Conservation (phyloP, 2,329 filamentous ascomycete species). For the Onygena corvina region DNA sequence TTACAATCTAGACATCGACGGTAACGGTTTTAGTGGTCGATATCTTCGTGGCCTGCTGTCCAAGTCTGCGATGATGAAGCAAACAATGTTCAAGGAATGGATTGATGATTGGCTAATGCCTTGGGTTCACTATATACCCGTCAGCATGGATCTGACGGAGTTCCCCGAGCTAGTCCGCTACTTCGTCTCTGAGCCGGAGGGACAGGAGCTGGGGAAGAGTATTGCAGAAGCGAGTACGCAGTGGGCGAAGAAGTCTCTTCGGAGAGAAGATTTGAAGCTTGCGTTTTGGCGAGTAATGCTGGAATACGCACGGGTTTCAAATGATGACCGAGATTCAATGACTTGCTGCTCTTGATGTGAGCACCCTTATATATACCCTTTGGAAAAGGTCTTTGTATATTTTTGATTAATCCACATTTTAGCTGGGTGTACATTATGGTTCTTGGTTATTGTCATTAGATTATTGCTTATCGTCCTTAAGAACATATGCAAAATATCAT, state of each 20-base stretch:
- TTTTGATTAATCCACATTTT: too few species aligned
- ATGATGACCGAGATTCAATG: slow-evolving; percentile 7
- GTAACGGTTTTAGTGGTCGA: slow-evolving; percentile 45
- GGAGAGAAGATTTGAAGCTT: slow-evolving; percentile 48
- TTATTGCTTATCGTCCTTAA: too few species aligned
- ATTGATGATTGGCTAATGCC: slow-evolving; percentile 45
- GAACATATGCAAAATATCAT: too few species aligned
- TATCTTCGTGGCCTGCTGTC: slow-evolving; percentile 43
- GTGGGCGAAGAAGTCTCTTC: slow-evolving; percentile 44
- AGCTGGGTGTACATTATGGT: too few species aligned
- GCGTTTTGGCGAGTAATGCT: slow-evolving; percentile 52
- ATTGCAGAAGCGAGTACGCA: slow-evolving; percentile 45
- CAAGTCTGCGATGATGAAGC: slow-evolving; percentile 39
- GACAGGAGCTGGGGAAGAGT: slow-evolving; percentile 37
- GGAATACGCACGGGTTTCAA: slow-evolving; percentile 31
- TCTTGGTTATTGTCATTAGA: too few species aligned
- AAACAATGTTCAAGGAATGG: slow-evolving; percentile 45
- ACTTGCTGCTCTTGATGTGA: slow-evolving; percentile 6
- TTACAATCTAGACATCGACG: slow-evolving; percentile 44
- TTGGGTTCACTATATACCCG: slow-evolving; percentile 47
- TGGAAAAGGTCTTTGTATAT: background rate
- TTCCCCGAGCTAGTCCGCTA: slow-evolving; percentile 42
- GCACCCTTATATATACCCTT: background rate
- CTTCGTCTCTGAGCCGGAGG: slow-evolving; percentile 36
- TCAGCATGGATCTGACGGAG: slow-evolving; percentile 41